Percentiles rank a stretch among this genome's conserved stretches.
phyloP scores from a whole-genome alignment of 352 stramenopile genomes.

The Pythium aquatile region DNA sequence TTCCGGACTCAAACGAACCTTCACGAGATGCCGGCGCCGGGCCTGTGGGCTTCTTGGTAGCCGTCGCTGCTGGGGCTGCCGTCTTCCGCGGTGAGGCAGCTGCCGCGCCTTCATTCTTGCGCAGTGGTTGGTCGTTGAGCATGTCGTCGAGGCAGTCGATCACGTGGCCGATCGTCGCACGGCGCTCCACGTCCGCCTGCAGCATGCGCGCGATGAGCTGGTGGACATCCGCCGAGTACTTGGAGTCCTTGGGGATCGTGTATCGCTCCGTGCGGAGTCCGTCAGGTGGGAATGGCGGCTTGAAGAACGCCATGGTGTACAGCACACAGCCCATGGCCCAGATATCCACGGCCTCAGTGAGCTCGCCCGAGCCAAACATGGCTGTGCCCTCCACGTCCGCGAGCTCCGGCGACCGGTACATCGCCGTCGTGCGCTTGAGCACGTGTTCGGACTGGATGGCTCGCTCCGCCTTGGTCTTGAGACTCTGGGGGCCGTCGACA shows the following conservation, averaged over 20 bases:
- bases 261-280: constrained; percentile 94
- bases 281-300: constrained; percentile 95
- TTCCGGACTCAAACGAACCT: constrained; percentile 20
- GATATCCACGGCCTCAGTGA: constrained; percentile 92
- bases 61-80: background rate
- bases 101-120: constrained; percentile 17
- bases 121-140: constrained; percentile 35
- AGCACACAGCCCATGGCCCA: constrained; percentile 95
- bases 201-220: constrained; percentile 92
- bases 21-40: constrained; percentile 22
- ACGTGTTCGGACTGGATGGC: constrained; percentile 92
- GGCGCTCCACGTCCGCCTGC: constrained; percentile 84
- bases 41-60: constrained; percentile 1
- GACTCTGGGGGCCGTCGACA: constrained; percentile 70
- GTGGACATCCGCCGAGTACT: constrained; percentile 86
- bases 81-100: constrained; percentile 29
- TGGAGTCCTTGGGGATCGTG: constrained; percentile 89
- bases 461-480: constrained; percentile 84
- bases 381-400: constrained; percentile 91
- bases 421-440: constrained; percentile 95
- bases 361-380: constrained; percentile 90
- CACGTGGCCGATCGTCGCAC: constrained; percentile 91
- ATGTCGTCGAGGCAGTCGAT: constrained; percentile 87
- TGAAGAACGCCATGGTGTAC: constrained; percentile 95
- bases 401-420: constrained; percentile 97